Evolutionary conservation across 495 filamentous ascomycete genomes (phyloP).

Genomic region (Xylaria grammica): DNA sequence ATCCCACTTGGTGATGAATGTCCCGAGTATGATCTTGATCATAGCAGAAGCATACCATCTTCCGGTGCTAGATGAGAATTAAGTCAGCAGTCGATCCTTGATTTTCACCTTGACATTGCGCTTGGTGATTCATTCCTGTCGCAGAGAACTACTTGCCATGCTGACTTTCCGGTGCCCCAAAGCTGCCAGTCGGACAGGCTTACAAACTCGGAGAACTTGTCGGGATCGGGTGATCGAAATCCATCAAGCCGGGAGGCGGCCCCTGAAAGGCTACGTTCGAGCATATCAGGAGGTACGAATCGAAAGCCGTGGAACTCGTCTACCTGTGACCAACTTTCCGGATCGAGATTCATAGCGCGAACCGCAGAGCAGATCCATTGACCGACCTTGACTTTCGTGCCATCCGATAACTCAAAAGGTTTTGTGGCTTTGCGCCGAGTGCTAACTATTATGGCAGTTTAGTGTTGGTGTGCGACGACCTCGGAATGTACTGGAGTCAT

Average conservation of each 20-base stretch:
- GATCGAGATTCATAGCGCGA: constrained; percentile 23
- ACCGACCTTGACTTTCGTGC: constrained; percentile 30
- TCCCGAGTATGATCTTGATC: constrained; percentile 35
- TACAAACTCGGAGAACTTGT: no score
- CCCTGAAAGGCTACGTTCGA: neutral
- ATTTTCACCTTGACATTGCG: no score
- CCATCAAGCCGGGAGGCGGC: neutral
- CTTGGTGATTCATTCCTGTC: neutral
- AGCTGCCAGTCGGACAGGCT: no score
- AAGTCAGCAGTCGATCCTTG: neutral
- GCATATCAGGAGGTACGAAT: constrained; percentile 5
- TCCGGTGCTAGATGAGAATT: constrained; percentile 21
- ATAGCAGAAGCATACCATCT: constrained; percentile 33
- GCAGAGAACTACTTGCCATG: constrained; percentile 18
- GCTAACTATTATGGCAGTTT: constrained; percentile 23
- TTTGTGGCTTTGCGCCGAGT: constrained; percentile 30
- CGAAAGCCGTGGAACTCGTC: constrained; percentile 34
- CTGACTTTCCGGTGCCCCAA: constrained; percentile 35
- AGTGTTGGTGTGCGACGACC: neutral
- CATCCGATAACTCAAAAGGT: constrained; percentile 36
- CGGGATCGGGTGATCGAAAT: constrained; percentile 22
- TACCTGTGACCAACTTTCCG: constrained; percentile 26
- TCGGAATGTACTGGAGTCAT: neutral
- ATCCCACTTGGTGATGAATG: constrained; percentile 34
- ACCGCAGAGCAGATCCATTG: constrained; percentile 38